Evolutionary conservation across 169 alveolate species (phyloP).

Genomic region (Eimeria necatrix): DNA sequence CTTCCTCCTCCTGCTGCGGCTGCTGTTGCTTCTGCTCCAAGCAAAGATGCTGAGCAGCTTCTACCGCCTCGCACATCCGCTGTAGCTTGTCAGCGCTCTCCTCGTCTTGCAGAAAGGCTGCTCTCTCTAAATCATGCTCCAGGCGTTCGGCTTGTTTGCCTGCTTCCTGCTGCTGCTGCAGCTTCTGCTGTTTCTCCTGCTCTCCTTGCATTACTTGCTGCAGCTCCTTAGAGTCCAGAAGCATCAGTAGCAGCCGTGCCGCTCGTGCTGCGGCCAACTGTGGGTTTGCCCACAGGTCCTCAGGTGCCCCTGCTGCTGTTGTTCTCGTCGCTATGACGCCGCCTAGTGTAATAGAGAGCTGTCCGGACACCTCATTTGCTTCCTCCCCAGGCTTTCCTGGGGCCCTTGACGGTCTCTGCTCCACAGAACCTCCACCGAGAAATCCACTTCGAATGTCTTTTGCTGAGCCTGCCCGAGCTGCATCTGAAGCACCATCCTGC

Average conservation of each 20-base stretch:
- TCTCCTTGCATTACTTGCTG: background rate
- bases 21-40: slow-evolving; percentile 44
- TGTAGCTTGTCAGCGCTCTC: background rate
- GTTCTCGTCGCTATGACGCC: background rate
- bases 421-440: background rate
- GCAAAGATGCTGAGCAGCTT: background rate
- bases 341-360: background rate
- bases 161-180: slow-evolving; percentile 27
- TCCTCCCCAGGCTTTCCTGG: background rate
- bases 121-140: background rate
- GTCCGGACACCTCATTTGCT: background rate
- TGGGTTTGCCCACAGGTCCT: background rate
- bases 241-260: slow-evolving; percentile 17
- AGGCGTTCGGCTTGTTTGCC: background rate
- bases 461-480: background rate
- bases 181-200: slow-evolving; percentile 37
- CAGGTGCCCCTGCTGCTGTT: background rate
- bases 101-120: background rate
- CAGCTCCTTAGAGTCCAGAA: slow-evolving; percentile 8
- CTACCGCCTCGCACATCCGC: background rate
- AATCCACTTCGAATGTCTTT: background rate
- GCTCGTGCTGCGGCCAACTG: slow-evolving; percentile 13
- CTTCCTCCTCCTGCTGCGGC: background rate
- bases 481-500: background rate
- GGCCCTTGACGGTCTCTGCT: background rate